Base-by-base conservation (phyloP, 208 protist species). In the Acanthamoeba lenticulata region DNA sequence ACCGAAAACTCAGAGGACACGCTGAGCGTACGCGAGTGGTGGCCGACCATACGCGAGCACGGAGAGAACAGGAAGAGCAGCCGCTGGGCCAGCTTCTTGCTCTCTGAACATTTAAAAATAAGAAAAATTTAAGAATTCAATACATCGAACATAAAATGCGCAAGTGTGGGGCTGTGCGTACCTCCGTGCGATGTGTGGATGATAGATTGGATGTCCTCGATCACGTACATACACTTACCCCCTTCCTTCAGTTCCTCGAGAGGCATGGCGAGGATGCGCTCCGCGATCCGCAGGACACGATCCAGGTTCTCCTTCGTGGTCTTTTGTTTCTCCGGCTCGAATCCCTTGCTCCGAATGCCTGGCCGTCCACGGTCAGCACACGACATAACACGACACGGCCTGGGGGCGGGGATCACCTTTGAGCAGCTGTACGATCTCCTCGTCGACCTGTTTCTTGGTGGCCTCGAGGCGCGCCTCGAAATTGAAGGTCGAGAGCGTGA, bases 31-130 rank as follows among this genome's bases (percentile, higher is more conserved):
- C 77, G 49, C 40, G n/a, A 34, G 90, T 93, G 67, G 69, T 83
- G 49, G n/a, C 49, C 90, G 36, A 93, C 90, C 60, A 74, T 57
- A 62, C 90, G 90, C 29, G 90, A 74, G 32, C 90, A 93, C 1
- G 60, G 90, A 0, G 90, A 93, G 34, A 93, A 93, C 49, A 93
- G 42, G 42, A 83, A 93, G 38, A 93, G 90, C 29, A 93, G 24
- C 19, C 90, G 90, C 47, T 49, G 40, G 32, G 90, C 90, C 19
- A 93, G n/a, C 44, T 83, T 55, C 65, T 81, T 91, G 57, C 85
- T 91, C 49, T 91, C 85, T 65, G 52, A 17, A 7, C 29, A 44
- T 42, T 85, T 6, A 17, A 60, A 40, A 44, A 13, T 13, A 32
- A 52, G n/a, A n/a, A n/a, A n/a, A n/a, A n/a, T n/a, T n/a, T n/a